phyloP scores from a whole-genome alignment of 148 eudicot genomes.

The Rhododendron griersonianum region DNA sequence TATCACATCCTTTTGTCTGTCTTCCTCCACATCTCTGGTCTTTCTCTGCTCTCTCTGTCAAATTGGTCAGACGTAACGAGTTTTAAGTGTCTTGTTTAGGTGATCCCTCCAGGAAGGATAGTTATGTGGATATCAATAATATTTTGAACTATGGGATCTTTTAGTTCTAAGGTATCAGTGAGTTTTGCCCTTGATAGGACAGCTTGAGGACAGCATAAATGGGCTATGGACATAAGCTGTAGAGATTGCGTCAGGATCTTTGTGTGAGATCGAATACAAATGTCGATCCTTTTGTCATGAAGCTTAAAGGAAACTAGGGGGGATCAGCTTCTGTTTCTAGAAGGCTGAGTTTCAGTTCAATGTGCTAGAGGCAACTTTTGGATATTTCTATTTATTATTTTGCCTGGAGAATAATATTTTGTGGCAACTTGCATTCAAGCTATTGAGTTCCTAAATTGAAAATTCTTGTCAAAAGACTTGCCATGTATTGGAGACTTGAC shows the following conservation, averaged over 20 bases:
- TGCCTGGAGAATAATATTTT: background rate
- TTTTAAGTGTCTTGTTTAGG: conserved; percentile 10
- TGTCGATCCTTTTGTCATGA: background rate
- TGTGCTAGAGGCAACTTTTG: background rate
- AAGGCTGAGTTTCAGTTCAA: background rate
- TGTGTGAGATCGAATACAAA: background rate
- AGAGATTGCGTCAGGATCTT: conserved; percentile 3
- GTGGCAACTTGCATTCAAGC: background rate
- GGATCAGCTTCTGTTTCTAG: conserved; percentile 1
- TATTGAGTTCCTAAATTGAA: background rate
- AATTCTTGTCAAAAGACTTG: background rate
- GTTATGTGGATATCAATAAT: background rate
- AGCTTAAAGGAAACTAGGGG: background rate
- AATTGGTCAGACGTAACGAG: background rate
- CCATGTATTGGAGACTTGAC: background rate
- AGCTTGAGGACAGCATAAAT: conserved; percentile 11
- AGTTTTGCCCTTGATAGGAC: conserved; percentile 10
- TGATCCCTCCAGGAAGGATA: background rate
- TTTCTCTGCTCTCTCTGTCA: background rate
- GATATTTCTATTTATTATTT: background rate
- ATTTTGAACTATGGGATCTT: background rate
- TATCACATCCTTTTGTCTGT: background rate
- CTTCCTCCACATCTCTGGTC: background rate
- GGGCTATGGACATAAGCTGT: background rate
- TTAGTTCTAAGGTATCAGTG: background rate